Evolutionary conservation across 1,284 basidiomycete species (phyloP).

Genomic region (Volvariella volvacea): DNA sequence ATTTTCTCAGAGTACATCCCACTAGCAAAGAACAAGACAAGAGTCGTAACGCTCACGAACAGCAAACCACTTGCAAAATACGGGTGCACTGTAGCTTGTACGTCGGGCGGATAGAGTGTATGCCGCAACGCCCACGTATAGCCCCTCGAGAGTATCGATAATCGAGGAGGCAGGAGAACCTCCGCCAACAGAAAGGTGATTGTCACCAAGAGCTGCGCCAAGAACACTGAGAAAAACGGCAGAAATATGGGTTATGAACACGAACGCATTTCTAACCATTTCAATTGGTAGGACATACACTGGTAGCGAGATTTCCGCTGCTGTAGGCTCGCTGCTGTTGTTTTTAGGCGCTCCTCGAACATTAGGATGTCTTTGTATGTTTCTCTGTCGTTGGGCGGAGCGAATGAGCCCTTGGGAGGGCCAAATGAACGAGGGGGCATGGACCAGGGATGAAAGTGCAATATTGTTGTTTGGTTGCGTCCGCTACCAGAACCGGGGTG

Average conservation of each 20-base stretch:
- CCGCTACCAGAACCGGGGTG: too few species aligned
- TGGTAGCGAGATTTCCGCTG: conserved; percentile 84
- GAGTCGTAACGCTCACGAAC: conserved; percentile 82
- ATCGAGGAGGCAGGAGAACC: conserved; percentile 57
- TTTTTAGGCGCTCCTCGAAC: conserved; percentile 95
- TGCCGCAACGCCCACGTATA: conserved; percentile 46
- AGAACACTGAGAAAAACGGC: conserved; percentile 56
- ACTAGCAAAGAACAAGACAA: conserved; percentile 93
- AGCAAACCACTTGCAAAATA: conserved; percentile 73
- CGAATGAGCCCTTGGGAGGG: conserved; percentile 40
- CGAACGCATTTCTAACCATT: conserved; percentile 1
- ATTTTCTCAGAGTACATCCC: conserved; percentile 97
- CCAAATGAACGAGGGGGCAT: conserved; percentile 33
- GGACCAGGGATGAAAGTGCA: conserved; percentile 4
- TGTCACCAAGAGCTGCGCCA: conserved; percentile 59
- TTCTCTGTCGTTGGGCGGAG: conserved; percentile 62
- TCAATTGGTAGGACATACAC: conserved; percentile 64
- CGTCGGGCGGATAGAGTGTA: conserved; percentile 37
- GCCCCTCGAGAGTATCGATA: conserved; percentile 59
- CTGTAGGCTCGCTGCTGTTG: conserved; percentile 79
- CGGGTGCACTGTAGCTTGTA: conserved; percentile 46
- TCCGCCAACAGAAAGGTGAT: conserved; percentile 72
- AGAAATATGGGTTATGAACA: conserved; percentile 10
- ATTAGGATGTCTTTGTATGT: conserved; percentile 88
- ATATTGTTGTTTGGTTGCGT: background rate